Evolutionary conservation across 2,329 filamentous ascomycete species (phyloP), one percentile per base, ranked within the genome.

Genomic region (Basipetospora chlamydospora): DNA sequence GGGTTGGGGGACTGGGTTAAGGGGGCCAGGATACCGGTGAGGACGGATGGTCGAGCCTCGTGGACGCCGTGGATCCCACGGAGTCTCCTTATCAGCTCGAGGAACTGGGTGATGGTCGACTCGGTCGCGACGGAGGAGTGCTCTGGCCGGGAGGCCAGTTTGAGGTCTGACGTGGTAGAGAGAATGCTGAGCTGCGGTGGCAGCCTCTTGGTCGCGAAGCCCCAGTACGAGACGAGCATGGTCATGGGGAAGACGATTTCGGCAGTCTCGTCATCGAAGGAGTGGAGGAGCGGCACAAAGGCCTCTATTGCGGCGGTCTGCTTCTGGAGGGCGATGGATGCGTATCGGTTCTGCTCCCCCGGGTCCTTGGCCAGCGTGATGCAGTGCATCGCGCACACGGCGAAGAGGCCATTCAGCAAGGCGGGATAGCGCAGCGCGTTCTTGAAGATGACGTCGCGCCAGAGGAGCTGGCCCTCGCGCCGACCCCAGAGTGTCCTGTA

Each of bases 391-490:
- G 43, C 43, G 3, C 41, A 37, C 1, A 40, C 42, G n/a, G 44
- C 41, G n/a, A 46, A 40, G 6, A 46, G 12, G 9, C 41, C 44
- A 20, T 42, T 37, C 7, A 44, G 20, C 9, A 46, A 35, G 3
- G 34, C 12, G 3, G 41, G 40, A 12, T 41, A 26, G 8, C 25
- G 18, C 8, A 44, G 28, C 8, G 44, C 41, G 26, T 42, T 37
- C 10, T 30, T 38, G 26, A 46, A 46, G 26, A 44, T 18, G 30
- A 41, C 18, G 38, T 47, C 42, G 21, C 44, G 33, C 45, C 43
- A 41, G 37, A 43, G 26, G 26, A 42, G 40, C 13, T 44, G 37
- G 11, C 40, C 43, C 13, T 38, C 33, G 2, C 18, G 15, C 11
- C 32, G 39, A 2, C 37, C 38, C 42, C 42, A 44, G 13, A 42